Conservation (phyloP, 2,329 filamentous ascomycete genomes). For the Colletotrichum somersetense region DNA sequence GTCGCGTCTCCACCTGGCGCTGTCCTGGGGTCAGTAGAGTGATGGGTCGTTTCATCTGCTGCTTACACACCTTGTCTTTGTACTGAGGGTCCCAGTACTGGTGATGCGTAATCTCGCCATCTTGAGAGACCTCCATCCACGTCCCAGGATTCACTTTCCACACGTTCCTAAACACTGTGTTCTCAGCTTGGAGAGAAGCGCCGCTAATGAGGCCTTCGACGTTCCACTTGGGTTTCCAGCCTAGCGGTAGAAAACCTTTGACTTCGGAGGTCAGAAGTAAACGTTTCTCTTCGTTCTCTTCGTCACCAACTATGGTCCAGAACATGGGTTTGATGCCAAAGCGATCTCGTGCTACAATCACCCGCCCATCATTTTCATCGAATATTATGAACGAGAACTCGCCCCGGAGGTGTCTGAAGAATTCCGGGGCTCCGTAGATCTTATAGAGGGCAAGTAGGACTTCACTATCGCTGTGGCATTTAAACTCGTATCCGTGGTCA, state of each 20-base stretch:
- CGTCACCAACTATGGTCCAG: slow-evolving; percentile 53
- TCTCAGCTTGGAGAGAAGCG: slow-evolving; percentile 58
- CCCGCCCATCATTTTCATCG: slow-evolving; percentile 53
- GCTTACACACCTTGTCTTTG: slow-evolving; percentile 60
- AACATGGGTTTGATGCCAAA: slow-evolving; percentile 71
- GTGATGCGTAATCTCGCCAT: slow-evolving; percentile 51
- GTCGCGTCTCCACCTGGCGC: slow-evolving; percentile 55
- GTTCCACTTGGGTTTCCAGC: slow-evolving; percentile 67
- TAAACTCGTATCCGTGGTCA: slow-evolving; percentile 58
- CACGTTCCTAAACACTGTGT: slow-evolving; percentile 65
- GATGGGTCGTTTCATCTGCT: too few species aligned
- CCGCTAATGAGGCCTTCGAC: slow-evolving; percentile 59
- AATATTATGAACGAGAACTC: slow-evolving; percentile 68
- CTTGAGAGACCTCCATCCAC: slow-evolving; percentile 56
- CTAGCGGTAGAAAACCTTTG: slow-evolving; percentile 65
- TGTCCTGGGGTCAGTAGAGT: slow-evolving; percentile 21
- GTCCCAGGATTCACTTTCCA: slow-evolving; percentile 58
- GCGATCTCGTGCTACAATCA: slow-evolving; percentile 65
- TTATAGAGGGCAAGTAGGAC: slow-evolving; percentile 66
- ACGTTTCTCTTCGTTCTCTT: slow-evolving; percentile 42
- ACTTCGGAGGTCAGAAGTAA: slow-evolving; percentile 65
- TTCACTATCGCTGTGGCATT: slow-evolving; percentile 62
- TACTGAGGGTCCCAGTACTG: slow-evolving; percentile 68
- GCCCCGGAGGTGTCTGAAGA: slow-evolving; percentile 60
- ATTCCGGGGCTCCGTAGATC: slow-evolving; percentile 55